Evolutionary conservation across 1,284 basidiomycete species (phyloP).

Genomic region (Cystobasidiaceae sp.): DNA sequence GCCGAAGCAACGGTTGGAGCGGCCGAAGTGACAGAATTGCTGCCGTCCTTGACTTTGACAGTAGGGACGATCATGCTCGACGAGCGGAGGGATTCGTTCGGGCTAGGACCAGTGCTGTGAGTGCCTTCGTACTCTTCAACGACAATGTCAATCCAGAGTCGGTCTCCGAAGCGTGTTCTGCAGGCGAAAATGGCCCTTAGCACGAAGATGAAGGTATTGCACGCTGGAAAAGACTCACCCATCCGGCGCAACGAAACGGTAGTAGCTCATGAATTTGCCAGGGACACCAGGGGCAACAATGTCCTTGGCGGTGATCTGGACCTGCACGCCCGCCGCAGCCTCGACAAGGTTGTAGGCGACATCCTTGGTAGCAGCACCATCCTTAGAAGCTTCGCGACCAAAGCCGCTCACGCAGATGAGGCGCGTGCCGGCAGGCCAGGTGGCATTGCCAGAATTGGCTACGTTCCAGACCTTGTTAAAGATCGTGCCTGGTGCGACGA

Average conservation of each 20-base stretch:
- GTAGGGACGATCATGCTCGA: slow-evolving; percentile 15
- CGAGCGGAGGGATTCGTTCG: slow-evolving; percentile 5
- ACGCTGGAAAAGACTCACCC: slow-evolving; percentile 8
- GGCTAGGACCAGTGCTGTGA: not conserved
- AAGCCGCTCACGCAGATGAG: slow-evolving; percentile 41
- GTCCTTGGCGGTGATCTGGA: slow-evolving; percentile 34
- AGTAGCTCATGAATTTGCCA: slow-evolving; percentile 37
- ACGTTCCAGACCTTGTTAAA: slow-evolving; percentile 41
- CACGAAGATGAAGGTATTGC: not conserved
- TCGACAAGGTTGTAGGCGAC: not conserved
- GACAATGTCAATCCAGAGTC: slow-evolving; percentile 28
- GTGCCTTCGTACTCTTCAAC: slow-evolving; percentile 7
- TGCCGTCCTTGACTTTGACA: slow-evolving; percentile 3
- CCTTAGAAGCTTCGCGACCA: not conserved
- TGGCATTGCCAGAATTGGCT: slow-evolving; percentile 31
- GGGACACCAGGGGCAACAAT: slow-evolving; percentile 38
- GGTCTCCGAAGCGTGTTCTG: slow-evolving; percentile 23
- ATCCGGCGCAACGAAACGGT: slow-evolving; percentile 32
- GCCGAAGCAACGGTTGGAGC: not conserved
- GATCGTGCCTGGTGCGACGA: slow-evolving; percentile 37
- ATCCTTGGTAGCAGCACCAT: not conserved
- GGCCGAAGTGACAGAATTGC: not conserved
- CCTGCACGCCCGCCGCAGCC: slow-evolving; percentile 28
- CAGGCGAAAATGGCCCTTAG: not conserved
- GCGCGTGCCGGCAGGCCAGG: slow-evolving; percentile 35